A percentile compares a stretch with the other conserved stretches of the same genome.
Conservation (phyloP, 2,329 filamentous ascomycete species). For the Alternaria sp. region DNA sequence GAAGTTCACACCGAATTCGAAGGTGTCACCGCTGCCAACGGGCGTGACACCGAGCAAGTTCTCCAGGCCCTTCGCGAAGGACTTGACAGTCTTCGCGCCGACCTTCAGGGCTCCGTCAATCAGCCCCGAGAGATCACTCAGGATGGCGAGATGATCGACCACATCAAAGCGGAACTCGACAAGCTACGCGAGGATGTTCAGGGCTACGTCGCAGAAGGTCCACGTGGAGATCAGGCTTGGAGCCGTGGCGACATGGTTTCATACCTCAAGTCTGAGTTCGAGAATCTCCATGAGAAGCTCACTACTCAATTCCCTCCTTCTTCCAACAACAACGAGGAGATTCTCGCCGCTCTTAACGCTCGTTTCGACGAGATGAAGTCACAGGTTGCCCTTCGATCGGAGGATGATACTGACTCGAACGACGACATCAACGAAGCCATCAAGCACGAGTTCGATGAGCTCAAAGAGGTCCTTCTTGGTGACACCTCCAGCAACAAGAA, state of each 20-base stretch:
- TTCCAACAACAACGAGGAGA: constrained; percentile 44
- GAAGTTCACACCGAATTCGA: constrained; percentile 72
- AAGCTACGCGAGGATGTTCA: constrained; percentile 67
- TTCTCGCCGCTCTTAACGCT: constrained; percentile 48
- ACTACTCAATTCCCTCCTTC: constrained; percentile 52
- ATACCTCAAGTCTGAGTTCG: constrained; percentile 64
- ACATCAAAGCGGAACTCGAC: constrained; percentile 69
- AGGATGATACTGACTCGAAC: constrained; percentile 46
- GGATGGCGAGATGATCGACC: constrained; percentile 80
- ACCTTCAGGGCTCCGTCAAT: constrained; percentile 84
- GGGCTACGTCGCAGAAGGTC: constrained; percentile 55
- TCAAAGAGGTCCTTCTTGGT: constrained; percentile 76
- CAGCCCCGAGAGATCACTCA: constrained; percentile 70
- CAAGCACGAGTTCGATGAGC: constrained; percentile 80
- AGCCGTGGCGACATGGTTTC: constrained; percentile 54
- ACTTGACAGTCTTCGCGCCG: constrained; percentile 76
- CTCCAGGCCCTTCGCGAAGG: constrained; percentile 88
- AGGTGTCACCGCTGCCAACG: constrained; percentile 78
- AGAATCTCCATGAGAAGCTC: constrained; percentile 65
- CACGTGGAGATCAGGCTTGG: constrained; percentile 50
- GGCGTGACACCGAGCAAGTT: constrained; percentile 84
- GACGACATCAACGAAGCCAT: constrained; percentile 70
- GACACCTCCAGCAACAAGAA: constrained; percentile 63
- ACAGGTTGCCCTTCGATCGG: constrained; percentile 45
- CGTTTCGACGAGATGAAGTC: constrained; percentile 52